A percentile compares a stretch with the other conserved stretches of the same genome.
Conservation (phyloP, 176 grass and related monocot species). For the Hyparrhenia diplandra region DNA sequence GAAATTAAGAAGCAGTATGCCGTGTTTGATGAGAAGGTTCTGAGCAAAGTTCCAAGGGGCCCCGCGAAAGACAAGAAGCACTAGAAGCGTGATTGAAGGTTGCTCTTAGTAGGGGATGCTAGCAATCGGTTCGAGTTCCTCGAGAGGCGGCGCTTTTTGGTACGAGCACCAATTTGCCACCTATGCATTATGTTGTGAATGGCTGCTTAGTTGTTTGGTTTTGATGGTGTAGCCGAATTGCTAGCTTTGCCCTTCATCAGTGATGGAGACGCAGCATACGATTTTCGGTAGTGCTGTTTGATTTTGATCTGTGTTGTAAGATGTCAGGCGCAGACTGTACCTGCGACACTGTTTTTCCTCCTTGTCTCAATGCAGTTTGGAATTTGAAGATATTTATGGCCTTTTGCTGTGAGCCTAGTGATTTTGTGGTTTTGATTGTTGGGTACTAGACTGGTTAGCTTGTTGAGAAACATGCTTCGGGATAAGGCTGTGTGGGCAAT, state of each 20-base stretch:
- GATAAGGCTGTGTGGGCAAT: not conserved
- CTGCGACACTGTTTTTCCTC: not conserved
- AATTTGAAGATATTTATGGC: conserved; percentile 21
- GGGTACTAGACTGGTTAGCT: no score
- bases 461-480: not conserved
- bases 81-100: conserved; percentile 13
- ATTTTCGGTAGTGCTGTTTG: conserved; percentile 31
- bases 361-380: conserved; percentile 15
- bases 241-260: conserved; percentile 22
- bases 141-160: conserved; percentile 12
- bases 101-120: conserved; percentile 19
- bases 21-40: conserved; percentile 66
- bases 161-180: conserved; percentile 14
- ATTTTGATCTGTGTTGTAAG: conserved; percentile 35
- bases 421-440: not conserved
- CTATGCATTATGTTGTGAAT: conserved; percentile 34
- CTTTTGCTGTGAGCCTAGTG: no score
- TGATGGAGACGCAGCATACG: conserved; percentile 16
- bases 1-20: conserved; percentile 80
- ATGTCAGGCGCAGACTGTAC: not conserved
- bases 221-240: conserved; percentile 6
- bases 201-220: conserved; percentile 1
- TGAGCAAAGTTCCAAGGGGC: conserved; percentile 83
- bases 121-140: conserved; percentile 24
- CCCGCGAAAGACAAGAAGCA: conserved; percentile 84